A percentile compares a stretch with the other conserved stretches of the same genome.
Evolutionary conservation across 176 grass and related monocot species (phyloP).

Genomic region (Carex pumila): DNA sequence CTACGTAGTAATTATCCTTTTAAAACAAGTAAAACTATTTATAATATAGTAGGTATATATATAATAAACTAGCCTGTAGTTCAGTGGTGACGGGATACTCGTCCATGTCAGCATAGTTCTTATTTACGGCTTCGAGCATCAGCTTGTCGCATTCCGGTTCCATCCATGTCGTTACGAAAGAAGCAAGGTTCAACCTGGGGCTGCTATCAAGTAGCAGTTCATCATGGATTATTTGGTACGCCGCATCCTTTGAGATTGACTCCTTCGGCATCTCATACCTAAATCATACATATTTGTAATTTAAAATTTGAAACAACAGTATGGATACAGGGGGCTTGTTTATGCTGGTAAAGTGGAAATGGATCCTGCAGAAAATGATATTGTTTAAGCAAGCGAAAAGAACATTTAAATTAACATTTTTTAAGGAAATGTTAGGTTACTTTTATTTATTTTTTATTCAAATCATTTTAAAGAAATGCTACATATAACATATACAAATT

Average conservation of each 20-base stretch:
- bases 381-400: background rate
- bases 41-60: background rate
- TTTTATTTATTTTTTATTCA: no score
- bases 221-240: constrained; percentile 95
- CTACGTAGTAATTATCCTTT: no score
- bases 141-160: constrained; percentile 85
- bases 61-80: constrained; percentile 37
- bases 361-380: background rate
- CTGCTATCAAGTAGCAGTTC: constrained; percentile 83
- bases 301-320: background rate
- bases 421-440: background rate
- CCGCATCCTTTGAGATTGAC: constrained; percentile 72
- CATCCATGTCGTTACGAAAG: constrained; percentile 97
- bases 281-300: background rate
- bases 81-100: constrained; percentile 98
- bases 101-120: constrained; percentile 94
- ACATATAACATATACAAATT: no score
- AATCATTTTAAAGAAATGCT: no score
- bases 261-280: constrained; percentile 47
- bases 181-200: constrained; percentile 88
- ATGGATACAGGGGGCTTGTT: background rate
- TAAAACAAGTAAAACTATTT: no score
- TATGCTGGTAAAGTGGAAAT: background rate
- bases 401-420: background rate
- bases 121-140: constrained; percentile 64